These are phyloP conservation scores for Millerozyma acaciae DNA, from an alignment of 805 yeast genomes.

Conservation along the genomic window DNA sequence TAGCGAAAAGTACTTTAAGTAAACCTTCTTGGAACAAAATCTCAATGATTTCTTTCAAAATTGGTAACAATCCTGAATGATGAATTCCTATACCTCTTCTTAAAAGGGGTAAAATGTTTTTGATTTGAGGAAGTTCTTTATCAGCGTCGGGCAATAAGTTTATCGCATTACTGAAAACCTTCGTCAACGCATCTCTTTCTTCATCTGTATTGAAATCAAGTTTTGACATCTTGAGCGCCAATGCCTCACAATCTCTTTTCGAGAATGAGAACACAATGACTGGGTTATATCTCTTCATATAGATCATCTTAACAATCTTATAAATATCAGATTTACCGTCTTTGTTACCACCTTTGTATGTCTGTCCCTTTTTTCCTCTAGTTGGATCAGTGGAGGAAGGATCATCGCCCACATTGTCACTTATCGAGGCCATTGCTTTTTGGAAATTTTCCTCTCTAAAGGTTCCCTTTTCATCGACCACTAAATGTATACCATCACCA, in stretches of 20 bases:
- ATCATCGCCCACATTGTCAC: conserved; percentile 81
- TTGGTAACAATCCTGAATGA: conserved; percentile 94
- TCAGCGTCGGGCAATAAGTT: conserved; percentile 85
- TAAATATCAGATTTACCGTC: conserved; percentile 82
- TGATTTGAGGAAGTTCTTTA: conserved; percentile 89
- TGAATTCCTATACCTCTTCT: conserved; percentile 98
- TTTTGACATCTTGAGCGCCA: conserved; percentile 94
- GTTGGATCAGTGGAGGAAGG: conserved; percentile 56
- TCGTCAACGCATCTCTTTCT: conserved; percentile 85
- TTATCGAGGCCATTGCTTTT: conserved; percentile 93
- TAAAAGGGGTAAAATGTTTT: conserved; percentile 81
- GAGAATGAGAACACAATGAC: conserved; percentile 98
- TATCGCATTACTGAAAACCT: conserved; percentile 88
- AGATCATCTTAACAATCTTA: conserved; percentile 96
- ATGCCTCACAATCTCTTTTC: conserved; percentile 91
- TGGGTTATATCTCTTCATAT: conserved; percentile 94
- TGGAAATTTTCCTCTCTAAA: conserved; percentile 98
- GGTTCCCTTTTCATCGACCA: conserved; percentile 94
- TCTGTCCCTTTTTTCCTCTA: conserved; percentile 73
- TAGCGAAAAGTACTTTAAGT: conserved; percentile 90
- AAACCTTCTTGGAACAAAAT: conserved; percentile 96
- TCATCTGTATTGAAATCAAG: conserved; percentile 91
- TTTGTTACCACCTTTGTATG: conserved; percentile 82
- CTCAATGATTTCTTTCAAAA: conserved; percentile 91
- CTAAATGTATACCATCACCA: conserved; percentile 96